Conservation (phyloP, 768 basidiomycete genomes). For the Obba rivulosa region DNA sequence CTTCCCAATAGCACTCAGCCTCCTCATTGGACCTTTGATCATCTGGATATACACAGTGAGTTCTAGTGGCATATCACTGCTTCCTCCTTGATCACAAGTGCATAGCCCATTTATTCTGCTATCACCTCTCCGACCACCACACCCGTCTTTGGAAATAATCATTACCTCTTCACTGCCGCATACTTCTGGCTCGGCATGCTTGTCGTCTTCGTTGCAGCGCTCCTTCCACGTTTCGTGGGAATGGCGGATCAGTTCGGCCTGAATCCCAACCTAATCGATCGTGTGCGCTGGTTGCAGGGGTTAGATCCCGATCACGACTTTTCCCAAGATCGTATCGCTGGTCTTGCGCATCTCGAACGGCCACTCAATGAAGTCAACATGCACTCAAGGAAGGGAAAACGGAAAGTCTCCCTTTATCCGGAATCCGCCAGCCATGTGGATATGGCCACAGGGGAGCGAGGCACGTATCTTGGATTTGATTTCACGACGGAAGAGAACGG, state of each 20-base stretch:
- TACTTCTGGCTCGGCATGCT: conserved; percentile 85
- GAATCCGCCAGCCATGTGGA: conserved; percentile 61
- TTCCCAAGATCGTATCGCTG: conserved; percentile 32
- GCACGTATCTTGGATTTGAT: conserved; percentile 75
- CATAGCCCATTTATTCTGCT: conserved; percentile 77
- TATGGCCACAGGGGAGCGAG: conserved; percentile 79
- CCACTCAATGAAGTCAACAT: conserved; percentile 10
- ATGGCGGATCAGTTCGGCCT: conserved; percentile 69
- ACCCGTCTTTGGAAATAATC: conserved; percentile 70
- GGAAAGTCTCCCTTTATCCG: conserved; percentile 35
- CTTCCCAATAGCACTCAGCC: conserved; percentile 83
- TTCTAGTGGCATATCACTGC: neutral
- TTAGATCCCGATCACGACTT: conserved; percentile 62
- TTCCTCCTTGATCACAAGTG: neutral
- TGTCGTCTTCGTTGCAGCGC: conserved; percentile 63
- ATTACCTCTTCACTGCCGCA: conserved; percentile 75
- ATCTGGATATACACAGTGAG: conserved; percentile 72
- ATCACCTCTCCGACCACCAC: conserved; percentile 80
- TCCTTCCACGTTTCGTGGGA: conserved; percentile 77
- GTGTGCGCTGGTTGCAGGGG: conserved; percentile 70
- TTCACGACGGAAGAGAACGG: conserved; percentile 87
- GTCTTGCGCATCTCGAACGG: conserved; percentile 24
- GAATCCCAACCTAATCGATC: conserved; percentile 76
- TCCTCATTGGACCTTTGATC: conserved; percentile 75
- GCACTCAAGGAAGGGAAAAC: conserved; percentile 17